A percentile compares a stretch with the other conserved stretches of the same genome.
Conservation (phyloP, 176 grass and related monocot genomes). For the Stipa capillata region DNA sequence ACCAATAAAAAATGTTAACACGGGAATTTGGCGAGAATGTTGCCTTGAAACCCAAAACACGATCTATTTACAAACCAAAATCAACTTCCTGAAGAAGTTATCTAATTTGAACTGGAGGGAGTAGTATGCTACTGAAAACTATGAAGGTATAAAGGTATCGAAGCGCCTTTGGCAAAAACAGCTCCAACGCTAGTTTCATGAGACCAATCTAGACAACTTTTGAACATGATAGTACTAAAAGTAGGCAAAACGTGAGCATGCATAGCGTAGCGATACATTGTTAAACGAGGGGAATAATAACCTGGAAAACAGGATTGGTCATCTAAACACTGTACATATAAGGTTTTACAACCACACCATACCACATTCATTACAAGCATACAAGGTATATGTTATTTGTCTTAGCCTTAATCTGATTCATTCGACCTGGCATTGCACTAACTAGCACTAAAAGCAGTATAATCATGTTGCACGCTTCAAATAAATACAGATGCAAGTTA, state of each 20-base stretch:
- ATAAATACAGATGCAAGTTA: neutral
- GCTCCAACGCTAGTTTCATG: neutral
- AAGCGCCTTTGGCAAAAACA: neutral
- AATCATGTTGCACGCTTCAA: neutral
- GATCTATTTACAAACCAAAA: neutral
- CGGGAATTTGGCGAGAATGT: neutral
- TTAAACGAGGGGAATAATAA: neutral
- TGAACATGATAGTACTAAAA: neutral
- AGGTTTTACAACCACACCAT: neutral
- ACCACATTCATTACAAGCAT: neutral
- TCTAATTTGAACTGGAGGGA: neutral
- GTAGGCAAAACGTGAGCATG: neutral
- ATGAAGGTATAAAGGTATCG: neutral
- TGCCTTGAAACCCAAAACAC: neutral
- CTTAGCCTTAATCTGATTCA: neutral
- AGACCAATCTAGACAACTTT: neutral
- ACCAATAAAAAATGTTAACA: neutral
- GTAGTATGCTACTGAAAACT: neutral
- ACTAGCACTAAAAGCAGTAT: neutral
- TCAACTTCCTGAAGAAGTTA: neutral
- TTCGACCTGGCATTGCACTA: neutral
- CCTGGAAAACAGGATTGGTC: neutral
- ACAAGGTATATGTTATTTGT: neutral
- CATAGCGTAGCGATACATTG: neutral
- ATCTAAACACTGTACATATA: neutral